Evolutionary conservation across 805 yeast species (phyloP).

Genomic region (Candida cerambycidarum): DNA sequence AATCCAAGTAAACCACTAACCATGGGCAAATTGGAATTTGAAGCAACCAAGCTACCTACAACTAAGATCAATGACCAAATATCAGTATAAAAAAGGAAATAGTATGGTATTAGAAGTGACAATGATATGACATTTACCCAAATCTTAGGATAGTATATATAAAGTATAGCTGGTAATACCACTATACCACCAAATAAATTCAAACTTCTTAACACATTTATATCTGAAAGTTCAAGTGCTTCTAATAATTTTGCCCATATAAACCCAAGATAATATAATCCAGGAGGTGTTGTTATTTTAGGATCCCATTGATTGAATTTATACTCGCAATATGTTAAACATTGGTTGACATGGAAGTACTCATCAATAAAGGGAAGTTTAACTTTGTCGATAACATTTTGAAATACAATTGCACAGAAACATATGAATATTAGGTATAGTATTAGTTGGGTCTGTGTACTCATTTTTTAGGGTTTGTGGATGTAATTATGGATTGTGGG

Average conservation of each 20-base stretch:
- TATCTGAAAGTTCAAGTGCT: conserved; percentile 13
- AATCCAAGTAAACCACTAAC: conserved; percentile 57
- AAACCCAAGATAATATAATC: conserved; percentile 60
- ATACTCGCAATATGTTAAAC: conserved; percentile 61
- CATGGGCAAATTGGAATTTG: conserved; percentile 20
- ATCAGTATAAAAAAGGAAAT: conserved; percentile 85
- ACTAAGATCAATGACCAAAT: conserved; percentile 84
- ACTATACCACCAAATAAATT: conserved; percentile 68
- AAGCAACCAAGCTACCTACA: conserved; percentile 52
- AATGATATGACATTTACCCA: conserved; percentile 42
- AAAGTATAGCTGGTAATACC: conserved; percentile 49
- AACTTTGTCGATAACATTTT: conserved; percentile 22
- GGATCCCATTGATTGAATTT: conserved; percentile 74
- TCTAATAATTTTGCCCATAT: conserved; percentile 36
- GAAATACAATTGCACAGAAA: conserved; percentile 13
- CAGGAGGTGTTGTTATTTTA: conserved; percentile 97
- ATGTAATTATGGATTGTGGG: background rate
- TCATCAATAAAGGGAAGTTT: conserved; percentile 64
- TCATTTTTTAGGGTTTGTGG: background rate
- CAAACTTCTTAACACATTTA: conserved; percentile 34
- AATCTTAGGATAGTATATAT: conserved; percentile 15
- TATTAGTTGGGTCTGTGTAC: background rate
- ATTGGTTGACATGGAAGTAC: conserved; percentile 80
- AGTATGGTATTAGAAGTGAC: conserved; percentile 74
- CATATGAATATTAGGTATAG: background rate